phyloP scores from a whole-genome alignment of 345 rosid species.

The Dipteronia dyeriana region DNA sequence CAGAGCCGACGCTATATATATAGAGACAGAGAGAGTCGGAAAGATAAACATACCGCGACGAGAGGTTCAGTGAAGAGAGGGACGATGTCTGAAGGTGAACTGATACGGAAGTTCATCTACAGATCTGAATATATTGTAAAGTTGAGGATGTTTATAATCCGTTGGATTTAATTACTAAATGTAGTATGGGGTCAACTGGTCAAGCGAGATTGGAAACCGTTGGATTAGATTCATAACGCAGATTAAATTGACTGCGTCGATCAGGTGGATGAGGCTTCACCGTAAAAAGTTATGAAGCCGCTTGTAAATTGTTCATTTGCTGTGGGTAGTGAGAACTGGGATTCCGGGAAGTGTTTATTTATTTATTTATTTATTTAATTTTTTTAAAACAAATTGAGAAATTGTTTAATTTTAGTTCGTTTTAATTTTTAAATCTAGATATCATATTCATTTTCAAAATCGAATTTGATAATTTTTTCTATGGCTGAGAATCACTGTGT shows the following conservation, averaged over 20 bases:
- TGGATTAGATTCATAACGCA: neutral
- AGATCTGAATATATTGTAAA: neutral
- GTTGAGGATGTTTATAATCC: neutral
- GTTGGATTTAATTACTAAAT: neutral
- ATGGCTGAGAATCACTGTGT: no score
- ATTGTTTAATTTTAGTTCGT: no score
- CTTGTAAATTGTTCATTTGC: no score
- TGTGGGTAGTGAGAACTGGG: no score
- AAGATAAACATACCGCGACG: slow-evolving; percentile 15
- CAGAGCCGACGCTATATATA: neutral
- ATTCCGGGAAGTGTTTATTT: no score
- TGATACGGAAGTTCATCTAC: neutral
- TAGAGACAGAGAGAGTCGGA: neutral
- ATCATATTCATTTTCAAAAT: no score
- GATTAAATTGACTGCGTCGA: neutral
- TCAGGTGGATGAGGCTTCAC: neutral
- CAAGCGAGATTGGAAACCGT: neutral
- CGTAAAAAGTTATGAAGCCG: neutral
- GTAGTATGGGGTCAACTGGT: neutral
- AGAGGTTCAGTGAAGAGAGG: neutral
- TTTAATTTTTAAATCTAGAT: no score
- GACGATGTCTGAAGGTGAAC: neutral
- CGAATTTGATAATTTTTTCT: no score
- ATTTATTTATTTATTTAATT: no score
- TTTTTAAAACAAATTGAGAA: no score